Evolutionary conservation across 148 eudicot species (phyloP).

Genomic region (Oxyria digyna): DNA sequence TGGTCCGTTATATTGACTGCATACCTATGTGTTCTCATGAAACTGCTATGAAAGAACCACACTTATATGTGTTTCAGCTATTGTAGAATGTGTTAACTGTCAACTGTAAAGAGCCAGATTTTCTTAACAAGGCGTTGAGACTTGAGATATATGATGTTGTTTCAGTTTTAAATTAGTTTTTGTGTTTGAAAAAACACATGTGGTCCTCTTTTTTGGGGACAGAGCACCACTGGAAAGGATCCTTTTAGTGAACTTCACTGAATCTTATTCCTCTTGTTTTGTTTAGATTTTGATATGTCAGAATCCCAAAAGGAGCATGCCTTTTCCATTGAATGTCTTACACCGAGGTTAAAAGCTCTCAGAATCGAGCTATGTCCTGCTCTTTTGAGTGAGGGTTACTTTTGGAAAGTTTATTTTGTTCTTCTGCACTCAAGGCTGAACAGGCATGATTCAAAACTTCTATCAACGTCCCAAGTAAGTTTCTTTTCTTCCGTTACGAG

Average conservation of each 20-base stretch:
- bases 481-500: not conserved
- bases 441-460: conserved; percentile 56
- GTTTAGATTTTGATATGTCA: conserved; percentile 65
- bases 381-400: conserved; percentile 72
- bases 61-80: not conserved
- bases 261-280: conserved; percentile 6
- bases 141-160: too few relatives aligned
- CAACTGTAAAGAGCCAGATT: not conserved
- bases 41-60: not conserved
- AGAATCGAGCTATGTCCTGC: conserved; percentile 77
- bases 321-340: conserved; percentile 50
- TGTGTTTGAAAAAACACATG: not conserved
- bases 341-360: conserved; percentile 79
- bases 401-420: conserved; percentile 90
- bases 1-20: conserved; percentile 8
- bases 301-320: conserved; percentile 58
- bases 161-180: not conserved
- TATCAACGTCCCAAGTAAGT: conserved; percentile 68
- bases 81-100: not conserved
- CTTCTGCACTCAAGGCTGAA: conserved; percentile 73
- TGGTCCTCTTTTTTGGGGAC: not conserved
- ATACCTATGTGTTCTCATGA: conserved; percentile 1
- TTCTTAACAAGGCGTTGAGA: not conserved
- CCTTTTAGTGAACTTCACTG: not conserved
- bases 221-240: not conserved